phyloP scores from a whole-genome alignment of 2,329 filamentous ascomycete genomes.

The Teratosphaeriaceae sp. region DNA sequence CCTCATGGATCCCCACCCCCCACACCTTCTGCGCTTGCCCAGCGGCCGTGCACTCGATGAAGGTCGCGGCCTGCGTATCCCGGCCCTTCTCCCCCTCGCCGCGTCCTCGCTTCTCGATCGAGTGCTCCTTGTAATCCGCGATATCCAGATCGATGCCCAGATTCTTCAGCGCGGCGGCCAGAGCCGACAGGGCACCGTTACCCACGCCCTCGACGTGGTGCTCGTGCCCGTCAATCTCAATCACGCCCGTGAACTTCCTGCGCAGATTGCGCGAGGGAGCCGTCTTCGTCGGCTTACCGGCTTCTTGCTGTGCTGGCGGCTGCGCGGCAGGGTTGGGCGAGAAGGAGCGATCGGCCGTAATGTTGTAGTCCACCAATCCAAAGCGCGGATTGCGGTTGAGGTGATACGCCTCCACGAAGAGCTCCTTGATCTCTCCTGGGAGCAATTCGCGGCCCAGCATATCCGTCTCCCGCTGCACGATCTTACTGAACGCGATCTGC shows the following conservation, averaged over 20 bases:
- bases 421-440: slow-evolving; percentile 70
- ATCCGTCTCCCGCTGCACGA: slow-evolving; percentile 80
- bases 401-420: slow-evolving; percentile 89
- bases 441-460: slow-evolving; percentile 75
- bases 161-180: slow-evolving; percentile 71
- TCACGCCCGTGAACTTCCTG: slow-evolving; percentile 76
- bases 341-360: slow-evolving; percentile 71
- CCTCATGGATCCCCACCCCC: slow-evolving; percentile 88
- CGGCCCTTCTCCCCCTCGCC: slow-evolving; percentile 43
- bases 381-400: slow-evolving; percentile 79
- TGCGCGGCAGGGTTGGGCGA: slow-evolving; percentile 62
- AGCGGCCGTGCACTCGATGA: slow-evolving; percentile 71
- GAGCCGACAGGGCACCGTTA: slow-evolving; percentile 82
- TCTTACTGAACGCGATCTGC: slow-evolving; percentile 81
- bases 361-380: slow-evolving; percentile 83
- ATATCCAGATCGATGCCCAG: slow-evolving; percentile 86
- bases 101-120: slow-evolving; percentile 46
- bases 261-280: slow-evolving; percentile 65
- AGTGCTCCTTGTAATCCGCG: slow-evolving; percentile 92
- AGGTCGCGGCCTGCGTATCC: slow-evolving; percentile 87
- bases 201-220: slow-evolving; percentile 72
- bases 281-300: slow-evolving; percentile 56
- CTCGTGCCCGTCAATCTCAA: slow-evolving; percentile 75
- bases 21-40: slow-evolving; percentile 64
- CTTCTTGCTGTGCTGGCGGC: slow-evolving; percentile 52